Evolutionary conservation across 73 alveolate species (phyloP).

Genomic region (Symbiodinium natans): DNA sequence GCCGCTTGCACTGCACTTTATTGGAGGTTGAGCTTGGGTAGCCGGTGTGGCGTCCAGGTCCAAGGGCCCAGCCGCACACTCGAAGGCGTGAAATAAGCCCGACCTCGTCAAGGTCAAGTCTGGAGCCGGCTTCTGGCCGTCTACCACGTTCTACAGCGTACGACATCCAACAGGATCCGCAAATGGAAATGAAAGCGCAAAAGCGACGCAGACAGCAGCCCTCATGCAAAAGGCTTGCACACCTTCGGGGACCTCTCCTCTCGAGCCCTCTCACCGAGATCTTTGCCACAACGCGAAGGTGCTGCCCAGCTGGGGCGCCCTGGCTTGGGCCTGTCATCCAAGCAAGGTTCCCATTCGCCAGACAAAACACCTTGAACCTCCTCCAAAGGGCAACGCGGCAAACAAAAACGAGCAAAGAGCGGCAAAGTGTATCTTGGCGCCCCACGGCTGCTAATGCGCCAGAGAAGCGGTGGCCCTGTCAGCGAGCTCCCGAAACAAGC

Average conservation of each 20-base stretch:
- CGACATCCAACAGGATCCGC: too few relatives aligned
- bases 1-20: too few relatives aligned
- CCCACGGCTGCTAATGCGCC: constrained; percentile 75
- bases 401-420: too few relatives aligned
- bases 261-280: too few relatives aligned
- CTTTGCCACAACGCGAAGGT: constrained; percentile 82
- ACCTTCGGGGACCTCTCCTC: too few relatives aligned
- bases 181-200: too few relatives aligned
- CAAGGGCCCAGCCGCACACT: constrained; percentile 45
- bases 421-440: constrained; percentile 17
- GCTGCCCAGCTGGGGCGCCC: constrained; percentile 75
- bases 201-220: too few relatives aligned
- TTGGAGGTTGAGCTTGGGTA: not conserved
- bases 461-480: constrained; percentile 81
- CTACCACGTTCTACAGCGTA: not conserved
- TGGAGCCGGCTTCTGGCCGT: not conserved
- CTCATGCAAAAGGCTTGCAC: too few relatives aligned
- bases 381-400: too few relatives aligned
- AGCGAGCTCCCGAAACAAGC: too few relatives aligned
- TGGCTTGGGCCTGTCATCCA: constrained; percentile 60
- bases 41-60: not conserved
- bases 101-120: constrained; percentile 1
- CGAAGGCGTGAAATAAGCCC: constrained; percentile 69
- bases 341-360: too few relatives aligned
- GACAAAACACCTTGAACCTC: too few relatives aligned